Evolutionary conservation across 129 eudicot species (phyloP).

Genomic region (Chrysanthemum makinoi): DNA sequence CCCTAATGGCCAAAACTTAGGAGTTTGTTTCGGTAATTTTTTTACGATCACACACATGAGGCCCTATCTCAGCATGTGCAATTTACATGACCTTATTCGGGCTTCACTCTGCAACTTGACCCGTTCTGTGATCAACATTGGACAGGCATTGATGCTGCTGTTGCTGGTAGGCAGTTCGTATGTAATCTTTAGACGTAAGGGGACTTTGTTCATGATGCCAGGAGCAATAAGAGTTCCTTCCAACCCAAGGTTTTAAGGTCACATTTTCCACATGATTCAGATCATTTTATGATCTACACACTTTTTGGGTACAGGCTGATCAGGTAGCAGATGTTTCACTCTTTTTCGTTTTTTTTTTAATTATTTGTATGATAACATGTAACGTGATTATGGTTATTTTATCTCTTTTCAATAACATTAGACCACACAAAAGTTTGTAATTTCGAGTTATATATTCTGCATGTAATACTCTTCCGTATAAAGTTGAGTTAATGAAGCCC

Average conservation of each 20-base stretch:
- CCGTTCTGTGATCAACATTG: background rate
- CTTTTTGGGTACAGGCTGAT: constrained; percentile 14
- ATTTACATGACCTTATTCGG: background rate
- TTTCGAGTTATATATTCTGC: constrained; percentile 7
- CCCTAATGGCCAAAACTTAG: too few species aligned
- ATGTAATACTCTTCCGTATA: background rate
- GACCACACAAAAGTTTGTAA: constrained; percentile 17
- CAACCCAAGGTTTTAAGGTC: constrained; percentile 60
- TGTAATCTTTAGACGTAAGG: constrained; percentile 55
- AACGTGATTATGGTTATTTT: background rate
- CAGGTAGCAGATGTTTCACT: background rate
- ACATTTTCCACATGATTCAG: background rate
- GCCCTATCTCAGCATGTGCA: background rate
- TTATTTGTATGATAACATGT: constrained; percentile 21
- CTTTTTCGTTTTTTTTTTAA: background rate
- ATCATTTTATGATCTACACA: background rate
- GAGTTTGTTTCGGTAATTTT: too few species aligned
- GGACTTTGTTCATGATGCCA: constrained; percentile 35
- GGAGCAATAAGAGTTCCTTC: constrained; percentile 69
- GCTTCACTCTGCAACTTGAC: background rate
- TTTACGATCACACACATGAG: too few species aligned
- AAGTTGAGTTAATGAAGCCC: background rate
- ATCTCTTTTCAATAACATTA: background rate
- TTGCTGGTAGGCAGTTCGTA: constrained; percentile 61
- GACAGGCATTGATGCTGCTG: constrained; percentile 63